Evolutionary conservation across 129 eudicot genomes (phyloP), one percentile per base, ranked within the genome.

Genomic region (Flaveria robusta): DNA sequence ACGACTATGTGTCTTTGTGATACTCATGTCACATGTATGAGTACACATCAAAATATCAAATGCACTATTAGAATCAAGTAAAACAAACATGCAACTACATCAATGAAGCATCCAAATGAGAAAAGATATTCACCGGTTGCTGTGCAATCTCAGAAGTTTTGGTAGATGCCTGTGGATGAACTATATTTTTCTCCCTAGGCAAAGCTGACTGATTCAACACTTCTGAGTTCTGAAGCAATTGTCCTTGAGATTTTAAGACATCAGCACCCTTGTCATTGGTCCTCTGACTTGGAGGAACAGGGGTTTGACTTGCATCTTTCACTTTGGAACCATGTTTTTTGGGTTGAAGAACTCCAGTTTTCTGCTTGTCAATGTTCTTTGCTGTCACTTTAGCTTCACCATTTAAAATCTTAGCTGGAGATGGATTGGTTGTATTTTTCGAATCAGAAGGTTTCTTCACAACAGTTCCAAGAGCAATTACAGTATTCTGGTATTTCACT

Each of bases 311-410:
- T 74, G 89, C 87, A 41, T 85, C 93, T 77, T 88, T 93, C 80
- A 64, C 45, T 84, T 87, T 90, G 58, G 62, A 77, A 73, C 78
- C 84, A 47, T 80, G 85, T 62, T 73, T 81, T 79, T 88, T 84
- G 34, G 88, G 68, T 27, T 79, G 82, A 58, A 51, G 60, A 58
- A 68, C 56, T 41, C 78, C 87, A 71, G 71, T 29, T 73, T 82
- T 90, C 76, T 81, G 87, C 80, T 81, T 87, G 65, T 88, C 89
- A 77, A 64, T 65, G 58, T 68, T 88, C 77, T 91, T 88, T 12
- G 71, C 81, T 81, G 76, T 60, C 68, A 67, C 23, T 71, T 31
- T 69, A 79, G 70, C 77, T 58, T 88, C 95, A 70, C 83, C 93
- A 81, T 79, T 82, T 22, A 72, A 27, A 7, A 62, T 66, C 79